Conservation (phyloP, 2,329 filamentous ascomycete genomes). For the Seiridium unicorne region DNA sequence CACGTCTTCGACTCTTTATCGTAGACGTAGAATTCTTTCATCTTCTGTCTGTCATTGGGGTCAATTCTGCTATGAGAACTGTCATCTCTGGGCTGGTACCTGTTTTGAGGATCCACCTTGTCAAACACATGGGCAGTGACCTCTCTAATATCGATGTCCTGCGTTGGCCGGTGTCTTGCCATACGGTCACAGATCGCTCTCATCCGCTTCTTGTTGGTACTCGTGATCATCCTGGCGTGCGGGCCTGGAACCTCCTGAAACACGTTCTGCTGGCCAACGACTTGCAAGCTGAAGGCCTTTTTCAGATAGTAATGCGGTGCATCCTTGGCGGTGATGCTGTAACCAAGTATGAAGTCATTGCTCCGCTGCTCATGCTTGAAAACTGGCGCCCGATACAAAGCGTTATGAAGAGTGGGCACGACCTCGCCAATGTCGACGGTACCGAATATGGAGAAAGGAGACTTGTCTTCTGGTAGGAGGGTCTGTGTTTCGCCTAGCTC, state of each 20-base stretch:
- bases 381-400: conserved; percentile 91
- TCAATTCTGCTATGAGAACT: conserved; percentile 2
- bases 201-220: conserved; percentile 92
- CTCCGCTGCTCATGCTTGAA: conserved; percentile 79
- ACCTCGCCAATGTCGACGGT: conserved; percentile 89
- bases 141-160: conserved; percentile 72
- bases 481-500: conserved; percentile 89
- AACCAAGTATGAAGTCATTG: conserved; percentile 84
- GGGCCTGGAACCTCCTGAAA: conserved; percentile 90
- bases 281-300: conserved; percentile 86
- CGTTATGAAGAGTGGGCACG: conserved; percentile 87
- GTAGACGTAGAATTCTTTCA: conserved; percentile 94
- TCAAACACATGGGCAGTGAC: conserved; percentile 91
- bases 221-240: conserved; percentile 92
- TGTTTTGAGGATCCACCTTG: conserved; percentile 88
- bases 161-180: conserved; percentile 71
- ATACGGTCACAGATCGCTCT: conserved; percentile 95
- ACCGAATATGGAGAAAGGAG: conserved; percentile 92
- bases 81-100: conserved; percentile 6
- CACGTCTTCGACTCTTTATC: conserved; percentile 86
- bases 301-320: conserved; percentile 81
- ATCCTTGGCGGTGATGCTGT: conserved; percentile 75
- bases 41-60: conserved; percentile 60
- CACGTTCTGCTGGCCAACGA: conserved; percentile 91
- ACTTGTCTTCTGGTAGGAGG: conserved; percentile 89